A percentile compares a stretch with the other conserved stretches of the same genome.
Evolutionary conservation across 208 protist species (phyloP).

Genomic region (Leptomonas seymouri): DNA sequence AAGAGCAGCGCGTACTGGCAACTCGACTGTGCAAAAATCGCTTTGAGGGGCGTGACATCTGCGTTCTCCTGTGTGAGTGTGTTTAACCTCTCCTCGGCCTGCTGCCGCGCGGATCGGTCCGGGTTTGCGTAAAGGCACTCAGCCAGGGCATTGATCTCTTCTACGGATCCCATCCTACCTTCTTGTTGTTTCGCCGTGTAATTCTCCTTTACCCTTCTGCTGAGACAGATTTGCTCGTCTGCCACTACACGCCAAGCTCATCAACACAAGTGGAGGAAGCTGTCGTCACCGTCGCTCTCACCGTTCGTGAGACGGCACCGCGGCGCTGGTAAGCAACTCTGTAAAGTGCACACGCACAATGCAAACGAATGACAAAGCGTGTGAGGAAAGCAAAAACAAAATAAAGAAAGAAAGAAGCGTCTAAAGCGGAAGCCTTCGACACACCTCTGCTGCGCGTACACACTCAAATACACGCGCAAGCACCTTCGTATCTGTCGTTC

Average conservation of each 20-base stretch:
- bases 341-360: too few relatives aligned
- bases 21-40: slow-evolving; percentile 64
- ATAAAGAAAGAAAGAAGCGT: neutral
- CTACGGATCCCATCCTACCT: slow-evolving; percentile 47
- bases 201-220: slow-evolving; percentile 3
- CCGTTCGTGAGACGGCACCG: neutral
- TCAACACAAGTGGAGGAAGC: neutral
- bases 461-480: neutral
- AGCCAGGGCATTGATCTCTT: slow-evolving; percentile 68
- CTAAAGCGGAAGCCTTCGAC: neutral
- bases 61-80: slow-evolving; percentile 57
- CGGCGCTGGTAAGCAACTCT: neutral
- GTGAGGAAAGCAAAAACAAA: neutral
- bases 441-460: neutral
- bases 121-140: slow-evolving; percentile 72
- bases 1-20: slow-evolving; percentile 85
- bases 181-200: neutral
- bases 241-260: too few relatives aligned
- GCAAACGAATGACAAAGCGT: too few relatives aligned
- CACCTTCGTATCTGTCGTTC: too few relatives aligned
- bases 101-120: slow-evolving; percentile 46
- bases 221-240: too few relatives aligned
- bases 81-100: slow-evolving; percentile 49
- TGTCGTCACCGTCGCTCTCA: neutral
- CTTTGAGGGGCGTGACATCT: slow-evolving; percentile 39